Percentiles rank a stretch among this genome's conserved stretches.
phyloP scores from a whole-genome alignment of 163 green algal genomes.

The Scenedesmus sp. region DNA sequence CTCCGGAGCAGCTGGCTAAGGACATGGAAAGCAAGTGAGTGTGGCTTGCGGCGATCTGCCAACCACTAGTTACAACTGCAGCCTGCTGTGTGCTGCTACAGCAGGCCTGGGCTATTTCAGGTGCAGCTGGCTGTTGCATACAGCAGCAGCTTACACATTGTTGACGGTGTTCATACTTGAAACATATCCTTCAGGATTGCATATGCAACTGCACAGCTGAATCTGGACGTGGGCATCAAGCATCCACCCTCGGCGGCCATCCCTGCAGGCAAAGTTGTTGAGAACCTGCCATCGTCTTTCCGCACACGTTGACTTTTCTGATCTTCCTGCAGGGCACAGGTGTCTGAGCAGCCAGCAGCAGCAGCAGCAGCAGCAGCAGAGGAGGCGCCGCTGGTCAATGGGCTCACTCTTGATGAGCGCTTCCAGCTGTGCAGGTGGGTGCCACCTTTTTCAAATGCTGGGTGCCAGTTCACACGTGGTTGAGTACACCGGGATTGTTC shows the following conservation, averaged over 20 bases:
- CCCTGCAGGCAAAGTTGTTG: not conserved
- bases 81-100: not conserved
- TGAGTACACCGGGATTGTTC: no score
- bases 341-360: conserved; percentile 18
- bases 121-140: not conserved
- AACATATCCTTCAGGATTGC: no score
- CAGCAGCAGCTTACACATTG: not conserved
- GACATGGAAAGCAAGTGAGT: conserved; percentile 11
- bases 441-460: no score
- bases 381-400: conserved; percentile 33
- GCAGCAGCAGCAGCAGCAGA: conserved; percentile 19
- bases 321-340: not conserved
- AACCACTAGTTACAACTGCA: not conserved
- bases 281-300: not conserved
- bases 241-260: not conserved
- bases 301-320: not conserved
- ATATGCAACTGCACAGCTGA: not conserved
- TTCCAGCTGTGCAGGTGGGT: conserved; percentile 78
- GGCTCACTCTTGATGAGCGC: conserved; percentile 82
- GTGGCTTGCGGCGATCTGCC: not conserved
- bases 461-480: no score
- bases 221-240: not conserved
- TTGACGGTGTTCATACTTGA: not conserved
- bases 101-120: not conserved
- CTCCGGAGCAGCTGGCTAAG: not conserved